Base-by-base conservation (phyloP, 129 eudicot species). In the Dittrichia graveolens region DNA sequence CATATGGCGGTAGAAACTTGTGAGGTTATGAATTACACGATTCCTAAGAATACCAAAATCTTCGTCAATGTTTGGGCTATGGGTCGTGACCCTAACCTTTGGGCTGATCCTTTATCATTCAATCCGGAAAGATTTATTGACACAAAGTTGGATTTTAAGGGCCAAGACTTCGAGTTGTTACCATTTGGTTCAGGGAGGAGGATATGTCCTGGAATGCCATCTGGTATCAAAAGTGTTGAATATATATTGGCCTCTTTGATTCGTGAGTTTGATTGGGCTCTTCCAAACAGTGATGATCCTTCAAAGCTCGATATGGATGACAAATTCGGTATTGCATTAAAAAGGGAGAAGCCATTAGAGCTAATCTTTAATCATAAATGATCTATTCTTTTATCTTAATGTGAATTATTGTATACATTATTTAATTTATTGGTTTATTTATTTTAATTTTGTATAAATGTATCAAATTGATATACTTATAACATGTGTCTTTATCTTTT, bases 1-100 rank as follows among this genome's bases (percentile, higher is more conserved):
- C 60, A 54, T 54, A 54, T 6, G 60, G 60, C 58, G 31, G 11
- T 8, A 5, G 62, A 56, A 31, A 56, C 62, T 3, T 56, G 62
- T 56, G 62, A 56, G 62, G 62, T 56, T 56, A 24, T 56, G 62
- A 56, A 56, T 31, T 56, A 24, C 62, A n/a, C 62, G 4, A 56
- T 56, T 31, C 58, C 58, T 52, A 52, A 52, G 24, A 52, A 52
- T 15, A 1, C 58, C 19, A 52, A 52, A 52, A 15, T 52, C 14
- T 16, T n/a, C 16, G 58, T 52, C 3, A 52, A 52, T 7, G 31
- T 52, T 14, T 52, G 58, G 58, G 58, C 58, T 5, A 52, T 52
- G 58, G 31, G 58, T 14, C 58, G 58, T n/a, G 58, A 52, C 58
- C 31, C 58, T 52, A 52, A 52, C 6, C 31, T 52, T 52, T 52